These are phyloP conservation scores for Mariannaea sp. DNA, from an alignment of 2,329 filamentous ascomycete species.

Conservation along the genomic window DNA sequence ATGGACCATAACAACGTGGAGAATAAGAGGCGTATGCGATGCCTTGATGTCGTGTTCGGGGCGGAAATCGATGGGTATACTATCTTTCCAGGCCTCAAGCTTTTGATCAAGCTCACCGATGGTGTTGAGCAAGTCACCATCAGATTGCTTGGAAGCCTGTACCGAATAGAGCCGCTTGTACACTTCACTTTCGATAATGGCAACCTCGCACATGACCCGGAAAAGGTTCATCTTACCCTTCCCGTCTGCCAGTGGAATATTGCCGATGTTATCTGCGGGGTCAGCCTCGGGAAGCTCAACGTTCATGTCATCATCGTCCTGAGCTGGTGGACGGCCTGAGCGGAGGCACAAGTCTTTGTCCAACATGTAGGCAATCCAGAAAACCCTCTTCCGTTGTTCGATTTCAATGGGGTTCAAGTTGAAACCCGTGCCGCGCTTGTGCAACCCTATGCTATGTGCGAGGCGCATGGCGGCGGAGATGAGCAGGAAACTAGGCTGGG, in stretches of 20 bases:
- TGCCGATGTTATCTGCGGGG: constrained; percentile 89
- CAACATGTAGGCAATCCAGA: constrained; percentile 69
- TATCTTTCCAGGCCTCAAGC: constrained; percentile 94
- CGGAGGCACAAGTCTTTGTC: constrained; percentile 67
- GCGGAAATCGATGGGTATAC: constrained; percentile 93
- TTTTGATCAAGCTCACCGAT: constrained; percentile 92
- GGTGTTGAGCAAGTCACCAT: constrained; percentile 90
- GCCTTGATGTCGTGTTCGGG: constrained; percentile 96
- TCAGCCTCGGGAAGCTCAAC: constrained; percentile 92
- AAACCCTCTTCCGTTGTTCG: constrained; percentile 76
- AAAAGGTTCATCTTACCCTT: constrained; percentile 96
- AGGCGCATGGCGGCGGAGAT: constrained; percentile 89
- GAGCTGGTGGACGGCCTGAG: constrained; percentile 63
- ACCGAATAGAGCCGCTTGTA: constrained; percentile 94
- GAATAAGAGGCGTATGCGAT: constrained; percentile 87
- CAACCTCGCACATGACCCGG: constrained; percentile 87
- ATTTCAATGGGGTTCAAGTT: constrained; percentile 92
- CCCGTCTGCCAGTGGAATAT: constrained; percentile 86
- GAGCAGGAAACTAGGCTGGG: constrained; percentile 89
- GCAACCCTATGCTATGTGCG: constrained; percentile 91
- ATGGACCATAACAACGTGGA: constrained; percentile 92
- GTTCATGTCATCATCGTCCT: constrained; percentile 81
- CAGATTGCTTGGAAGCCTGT: constrained; percentile 86
- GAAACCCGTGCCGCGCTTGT: constrained; percentile 91
- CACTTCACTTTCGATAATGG: constrained; percentile 89